Percentiles rank a stretch among this genome's conserved stretches.
phyloP scores from a whole-genome alignment of 2,329 filamentous ascomycete genomes.

The Sporothrix dimorphospora region DNA sequence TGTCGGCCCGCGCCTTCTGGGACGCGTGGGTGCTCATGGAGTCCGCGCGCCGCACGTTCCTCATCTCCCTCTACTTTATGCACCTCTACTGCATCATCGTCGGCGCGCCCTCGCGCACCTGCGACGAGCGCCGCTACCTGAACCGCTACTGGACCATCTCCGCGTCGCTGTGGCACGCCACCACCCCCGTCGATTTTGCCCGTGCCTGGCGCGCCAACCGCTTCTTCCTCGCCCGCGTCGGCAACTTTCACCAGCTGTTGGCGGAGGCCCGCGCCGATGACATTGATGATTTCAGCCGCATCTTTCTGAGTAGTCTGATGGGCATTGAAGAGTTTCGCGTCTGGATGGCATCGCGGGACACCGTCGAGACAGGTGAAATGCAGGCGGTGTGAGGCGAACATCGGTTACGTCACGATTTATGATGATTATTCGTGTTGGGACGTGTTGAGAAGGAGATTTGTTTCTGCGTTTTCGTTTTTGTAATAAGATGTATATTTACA shows the following conservation, averaged over 20 bases:
- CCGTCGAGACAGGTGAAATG: background rate
- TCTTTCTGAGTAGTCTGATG: slow-evolving; percentile 34
- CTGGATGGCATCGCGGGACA: slow-evolving; percentile 30
- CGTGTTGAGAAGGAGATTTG: background rate
- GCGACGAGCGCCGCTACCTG: slow-evolving; percentile 39
- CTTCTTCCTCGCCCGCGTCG: slow-evolving; percentile 43
- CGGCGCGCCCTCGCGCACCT: slow-evolving; percentile 36
- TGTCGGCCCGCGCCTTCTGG: slow-evolving; percentile 53
- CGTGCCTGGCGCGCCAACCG: slow-evolving; percentile 43
- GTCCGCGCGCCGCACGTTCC: slow-evolving; percentile 55
- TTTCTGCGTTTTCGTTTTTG: background rate
- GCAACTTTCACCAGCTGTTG: slow-evolving; percentile 29
- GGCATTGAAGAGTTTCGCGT: slow-evolving; percentile 35
- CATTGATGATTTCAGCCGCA: slow-evolving; percentile 36
- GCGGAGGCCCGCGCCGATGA: slow-evolving; percentile 31
- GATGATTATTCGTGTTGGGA: background rate
- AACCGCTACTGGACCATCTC: slow-evolving; percentile 48
- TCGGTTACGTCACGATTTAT: too few relatives aligned
- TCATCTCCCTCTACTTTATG: slow-evolving; percentile 53
- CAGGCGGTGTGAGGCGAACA: background rate
- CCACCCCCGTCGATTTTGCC: slow-evolving; percentile 44
- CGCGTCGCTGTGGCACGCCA: slow-evolving; percentile 45
- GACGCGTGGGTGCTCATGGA: slow-evolving; percentile 56
- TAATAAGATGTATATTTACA: background rate
- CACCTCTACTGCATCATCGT: slow-evolving; percentile 44